phyloP scores from a whole-genome alignment of 2,329 filamentous ascomycete species.

The Orbilia javanica region DNA sequence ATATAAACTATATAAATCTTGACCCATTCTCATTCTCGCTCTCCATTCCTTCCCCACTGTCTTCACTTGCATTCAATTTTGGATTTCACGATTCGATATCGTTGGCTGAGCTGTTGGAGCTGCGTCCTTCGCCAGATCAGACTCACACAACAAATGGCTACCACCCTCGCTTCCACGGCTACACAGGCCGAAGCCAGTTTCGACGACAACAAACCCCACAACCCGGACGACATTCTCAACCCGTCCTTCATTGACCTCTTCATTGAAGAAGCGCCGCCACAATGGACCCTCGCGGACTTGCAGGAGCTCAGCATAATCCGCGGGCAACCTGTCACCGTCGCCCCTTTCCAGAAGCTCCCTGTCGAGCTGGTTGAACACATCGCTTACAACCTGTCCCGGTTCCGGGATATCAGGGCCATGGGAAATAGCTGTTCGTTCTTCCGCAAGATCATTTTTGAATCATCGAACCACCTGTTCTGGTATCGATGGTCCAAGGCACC shows the following conservation, averaged over 20 bases:
- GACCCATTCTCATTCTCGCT: background rate
- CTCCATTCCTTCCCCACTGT: background rate
- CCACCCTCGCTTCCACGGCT: constrained; percentile 7
- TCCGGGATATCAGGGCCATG: constrained; percentile 43
- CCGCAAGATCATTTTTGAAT: constrained; percentile 41
- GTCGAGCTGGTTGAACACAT: constrained; percentile 51
- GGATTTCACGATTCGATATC: background rate
- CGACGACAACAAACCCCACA: constrained; percentile 8
- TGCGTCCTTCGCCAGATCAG: background rate
- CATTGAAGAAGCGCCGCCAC: constrained; percentile 29
- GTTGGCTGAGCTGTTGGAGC: background rate
- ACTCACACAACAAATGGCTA: background rate
- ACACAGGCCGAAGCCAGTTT: constrained; percentile 2
- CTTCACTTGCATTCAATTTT: background rate
- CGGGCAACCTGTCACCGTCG: constrained; percentile 8
- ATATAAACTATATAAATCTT: background rate
- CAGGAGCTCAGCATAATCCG: constrained; percentile 35
- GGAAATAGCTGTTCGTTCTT: constrained; percentile 47
- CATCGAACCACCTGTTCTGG: constrained; percentile 54
- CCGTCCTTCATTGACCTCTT: constrained; percentile 51
- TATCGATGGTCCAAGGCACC: constrained; percentile 44
- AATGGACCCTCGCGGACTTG: constrained; percentile 51
- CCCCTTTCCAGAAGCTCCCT: constrained; percentile 45
- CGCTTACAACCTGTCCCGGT: constrained; percentile 23
- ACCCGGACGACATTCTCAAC: constrained; percentile 52